Evolutionary conservation across 2,329 filamentous ascomycete species (phyloP), one percentile per base, ranked within the genome.

Genomic region (Nothophaeocryptopus gaeumannii): DNA sequence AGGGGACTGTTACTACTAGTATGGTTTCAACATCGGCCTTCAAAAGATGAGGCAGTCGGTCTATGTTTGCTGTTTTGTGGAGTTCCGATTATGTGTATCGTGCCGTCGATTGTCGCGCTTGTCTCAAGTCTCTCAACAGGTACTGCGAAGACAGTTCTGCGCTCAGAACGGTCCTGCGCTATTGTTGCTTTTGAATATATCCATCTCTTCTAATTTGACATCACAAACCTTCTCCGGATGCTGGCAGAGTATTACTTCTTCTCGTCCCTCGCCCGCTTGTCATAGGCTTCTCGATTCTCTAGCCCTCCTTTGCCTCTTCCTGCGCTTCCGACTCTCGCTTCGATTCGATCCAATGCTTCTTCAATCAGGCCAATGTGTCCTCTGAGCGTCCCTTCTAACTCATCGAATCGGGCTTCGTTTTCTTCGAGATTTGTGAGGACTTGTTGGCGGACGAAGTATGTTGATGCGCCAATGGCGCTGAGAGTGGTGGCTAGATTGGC

Each of bases 331-430:
- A 54, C 45, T 44, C 70, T 72, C 16, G 70, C 68, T 54, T 77
- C 74, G n/a, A 76, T 56, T 5, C 72, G 59, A 51, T 75, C 72
- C 15, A 76, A 54, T 5, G 69, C 63, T 32, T 75, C 74, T 53
- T 77, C 73, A 36, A 76, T 76, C 13, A 75, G 42, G 1, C 72
- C 73, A 50, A 76, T 75, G 49, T 76, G 74, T 2, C 73, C 73
- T 49, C 73, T 57, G 32, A 76, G 51, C 11, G 73, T 77, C 5
- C 74, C 73, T 56, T 77, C 74, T 2, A 77, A 65, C 47, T 75
- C 73, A 44, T 76, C 73, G 56, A 75, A 67, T 8, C 73, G 69
- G 2, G 74, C 73, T 63, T 77, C 74, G 56, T 74, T 69, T 53
- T 77, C 73, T 61, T 75, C 69, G 4, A 74, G 66, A 47, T 73